These are phyloP conservation scores for Neurospora tetraspora DNA, from an alignment of 495 filamentous ascomycete species.

Conservation along the genomic window DNA sequence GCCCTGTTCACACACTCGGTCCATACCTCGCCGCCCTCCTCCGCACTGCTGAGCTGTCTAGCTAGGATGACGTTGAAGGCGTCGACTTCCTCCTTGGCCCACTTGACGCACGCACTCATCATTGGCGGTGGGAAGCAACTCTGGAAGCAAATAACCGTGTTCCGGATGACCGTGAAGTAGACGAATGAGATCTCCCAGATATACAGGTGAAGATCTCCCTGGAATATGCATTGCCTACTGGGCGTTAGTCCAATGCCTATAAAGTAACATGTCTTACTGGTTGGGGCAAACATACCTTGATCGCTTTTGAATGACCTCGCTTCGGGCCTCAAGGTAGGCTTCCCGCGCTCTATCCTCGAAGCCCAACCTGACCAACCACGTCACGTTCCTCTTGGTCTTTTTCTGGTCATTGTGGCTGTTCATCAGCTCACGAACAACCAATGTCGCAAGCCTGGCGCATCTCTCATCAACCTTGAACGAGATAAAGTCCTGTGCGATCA, in stretches of 20 bases:
- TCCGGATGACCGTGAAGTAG: slow-evolving; percentile 87
- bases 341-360: slow-evolving; percentile 84
- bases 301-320: slow-evolving; percentile 64
- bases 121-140: slow-evolving; percentile 76
- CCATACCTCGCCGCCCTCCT: slow-evolving; percentile 63
- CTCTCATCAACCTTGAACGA: slow-evolving; percentile 81
- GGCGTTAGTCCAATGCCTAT: slow-evolving; percentile 19
- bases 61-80: slow-evolving; percentile 75
- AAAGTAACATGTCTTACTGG: not conserved
- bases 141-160: slow-evolving; percentile 82
- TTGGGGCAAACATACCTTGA: slow-evolving; percentile 51
- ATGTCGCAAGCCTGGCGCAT: slow-evolving; percentile 62
- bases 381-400: slow-evolving; percentile 62
- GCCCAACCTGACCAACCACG: slow-evolving; percentile 74
- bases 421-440: slow-evolving; percentile 64
- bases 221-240: slow-evolving; percentile 78
- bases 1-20: slow-evolving; percentile 75
- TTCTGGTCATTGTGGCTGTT: slow-evolving; percentile 60
- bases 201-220: slow-evolving; percentile 82
- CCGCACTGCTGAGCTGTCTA: slow-evolving; percentile 71
- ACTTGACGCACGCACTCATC: slow-evolving; percentile 88
- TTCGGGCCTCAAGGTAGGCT: slow-evolving; percentile 70
- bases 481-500: slow-evolving; percentile 79
- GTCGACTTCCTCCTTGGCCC: slow-evolving; percentile 88
- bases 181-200: slow-evolving; percentile 94